phyloP scores from a whole-genome alignment of 2,329 filamentous ascomycete genomes.

The Aspergillus pseudoviridinutans region DNA sequence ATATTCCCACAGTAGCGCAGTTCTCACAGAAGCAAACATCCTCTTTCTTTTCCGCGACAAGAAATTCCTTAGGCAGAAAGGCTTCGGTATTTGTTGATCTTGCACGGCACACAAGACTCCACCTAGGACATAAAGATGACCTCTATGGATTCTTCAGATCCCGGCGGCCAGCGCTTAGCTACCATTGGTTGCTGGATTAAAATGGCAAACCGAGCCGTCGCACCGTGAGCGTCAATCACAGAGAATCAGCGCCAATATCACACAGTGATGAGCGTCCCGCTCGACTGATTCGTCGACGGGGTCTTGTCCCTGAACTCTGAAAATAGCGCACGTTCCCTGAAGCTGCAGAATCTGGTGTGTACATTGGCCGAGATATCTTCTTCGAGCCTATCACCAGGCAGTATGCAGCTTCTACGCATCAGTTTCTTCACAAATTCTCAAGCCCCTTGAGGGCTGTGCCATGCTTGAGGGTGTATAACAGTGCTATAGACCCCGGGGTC shows the following conservation, averaged over 20 bases:
- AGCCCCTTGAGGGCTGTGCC: neutral
- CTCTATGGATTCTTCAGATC: neutral
- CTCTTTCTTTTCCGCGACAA: too few species aligned
- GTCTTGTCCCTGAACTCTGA: neutral
- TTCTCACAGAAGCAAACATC: too few species aligned
- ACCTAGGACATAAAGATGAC: neutral
- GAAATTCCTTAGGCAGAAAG: too few species aligned
- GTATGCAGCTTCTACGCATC: neutral
- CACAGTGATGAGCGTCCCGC: neutral
- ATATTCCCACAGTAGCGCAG: too few species aligned
- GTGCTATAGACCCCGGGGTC: neutral
- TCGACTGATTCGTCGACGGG: neutral
- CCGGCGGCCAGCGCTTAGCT: neutral
- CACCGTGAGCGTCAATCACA: neutral
- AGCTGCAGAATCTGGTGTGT: neutral
- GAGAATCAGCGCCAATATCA: conserved; percentile 1
- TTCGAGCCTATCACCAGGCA: neutral
- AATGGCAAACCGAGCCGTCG: neutral
- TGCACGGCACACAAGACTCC: neutral
- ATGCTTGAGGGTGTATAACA: neutral
- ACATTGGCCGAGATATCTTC: neutral
- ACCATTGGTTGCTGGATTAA: neutral
- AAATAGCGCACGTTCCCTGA: neutral
- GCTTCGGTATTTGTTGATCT: too few species aligned
- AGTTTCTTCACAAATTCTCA: neutral